phyloP scores from a whole-genome alignment of 176 grass and related monocot genomes.

The bread wheat (Triticum aestivum) region IWGSC_CS_RefSeq_v2.1 NC_057796.1:397124609-397125108 shows the following conservation, averaged over 20 bases:
- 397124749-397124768: neutral
- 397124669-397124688: neutral
- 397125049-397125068: neutral
- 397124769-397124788: neutral
- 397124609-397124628: too few species aligned
- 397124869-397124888: neutral
- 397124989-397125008: neutral
- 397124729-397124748: neutral
- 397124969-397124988: neutral
- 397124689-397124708: too few species aligned
- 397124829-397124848: neutral
- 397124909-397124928: neutral
- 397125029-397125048: neutral
- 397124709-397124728: too few species aligned
- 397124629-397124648: too few species aligned
- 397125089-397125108: neutral
- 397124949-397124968: neutral
- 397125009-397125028: neutral
- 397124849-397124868: neutral
- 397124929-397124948: neutral
- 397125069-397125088: neutral
- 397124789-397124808: neutral
- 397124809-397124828: neutral
- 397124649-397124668: neutral
- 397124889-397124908: neutral